A percentile compares a stretch with the other conserved stretches of the same genome.
These are phyloP conservation scores for Alectoria sarmentosa DNA, from an alignment of 495 filamentous ascomycete species.

Conservation along the genomic window DNA sequence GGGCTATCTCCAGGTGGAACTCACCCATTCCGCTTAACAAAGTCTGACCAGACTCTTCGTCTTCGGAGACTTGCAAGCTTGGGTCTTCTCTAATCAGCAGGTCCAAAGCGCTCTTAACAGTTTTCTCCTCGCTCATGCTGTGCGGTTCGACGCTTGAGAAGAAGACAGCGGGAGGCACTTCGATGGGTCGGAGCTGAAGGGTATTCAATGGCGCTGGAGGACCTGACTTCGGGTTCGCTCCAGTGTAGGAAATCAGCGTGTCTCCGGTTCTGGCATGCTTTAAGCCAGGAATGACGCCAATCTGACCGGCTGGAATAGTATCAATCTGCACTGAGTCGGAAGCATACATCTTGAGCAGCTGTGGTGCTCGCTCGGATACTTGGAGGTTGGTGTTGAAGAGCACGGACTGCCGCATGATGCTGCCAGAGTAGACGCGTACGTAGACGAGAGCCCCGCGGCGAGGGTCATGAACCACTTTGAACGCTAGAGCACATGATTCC, in stretches of 20 bases:
- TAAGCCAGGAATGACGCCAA: constrained; percentile 90
- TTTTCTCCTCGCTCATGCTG: constrained; percentile 68
- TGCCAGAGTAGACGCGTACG: constrained; percentile 84
- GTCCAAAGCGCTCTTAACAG: constrained; percentile 63
- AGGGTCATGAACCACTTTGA: constrained; percentile 92
- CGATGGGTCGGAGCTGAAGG: constrained; percentile 80
- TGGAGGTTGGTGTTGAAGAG: constrained; percentile 87
- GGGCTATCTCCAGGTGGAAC: constrained; percentile 92
- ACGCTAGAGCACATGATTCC: constrained; percentile 76
- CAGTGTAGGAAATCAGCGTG: constrained; percentile 70
- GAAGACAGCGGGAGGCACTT: constrained; percentile 90
- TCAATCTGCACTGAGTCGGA: constrained; percentile 79
- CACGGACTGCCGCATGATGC: constrained; percentile 59
- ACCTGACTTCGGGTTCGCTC: constrained; percentile 48
- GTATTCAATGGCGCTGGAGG: constrained; percentile 63
- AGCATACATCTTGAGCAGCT: constrained; percentile 87
- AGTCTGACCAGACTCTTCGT: constrained; percentile 90
- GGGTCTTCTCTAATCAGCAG: constrained; percentile 88
- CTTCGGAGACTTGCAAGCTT: constrained; percentile 73
- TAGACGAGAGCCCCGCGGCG: constrained; percentile 85
- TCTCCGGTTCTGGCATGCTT: constrained; percentile 90
- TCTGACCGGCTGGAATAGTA: constrained; percentile 75
- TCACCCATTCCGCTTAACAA: constrained; percentile 95
- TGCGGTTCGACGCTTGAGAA: constrained; percentile 89
- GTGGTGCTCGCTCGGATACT: constrained; percentile 70